phyloP scores from a whole-genome alignment of 371 early-diverging fungal genomes.

The Rhizopus microsporus region DNA sequence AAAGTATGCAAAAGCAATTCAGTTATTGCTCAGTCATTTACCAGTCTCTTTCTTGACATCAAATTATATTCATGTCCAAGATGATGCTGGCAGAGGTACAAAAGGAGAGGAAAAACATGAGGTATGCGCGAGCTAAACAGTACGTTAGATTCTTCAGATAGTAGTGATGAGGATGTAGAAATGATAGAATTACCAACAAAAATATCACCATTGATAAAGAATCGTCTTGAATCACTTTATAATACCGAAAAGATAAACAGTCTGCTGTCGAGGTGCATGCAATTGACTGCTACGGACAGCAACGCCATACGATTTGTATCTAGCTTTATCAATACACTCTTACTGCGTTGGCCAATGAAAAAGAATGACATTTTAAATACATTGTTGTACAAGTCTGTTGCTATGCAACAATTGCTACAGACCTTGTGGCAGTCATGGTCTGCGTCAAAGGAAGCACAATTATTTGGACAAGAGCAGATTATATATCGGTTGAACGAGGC shows the following conservation, averaged over 20 bases:
- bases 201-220: conserved; percentile 38
- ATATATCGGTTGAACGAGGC: conserved; percentile 6
- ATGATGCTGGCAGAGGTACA: background rate
- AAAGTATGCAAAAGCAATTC: conserved; percentile 28
- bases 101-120: background rate
- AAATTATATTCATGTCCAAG: conserved; percentile 1
- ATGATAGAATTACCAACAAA: conserved; percentile 19
- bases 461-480: conserved; percentile 21
- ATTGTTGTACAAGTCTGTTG: conserved; percentile 46
- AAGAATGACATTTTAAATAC: conserved; percentile 57
- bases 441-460: conserved; percentile 6
- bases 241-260: conserved; percentile 45
- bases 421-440: conserved; percentile 41
- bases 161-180: conserved; percentile 41
- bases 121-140: background rate
- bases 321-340: conserved; percentile 55
- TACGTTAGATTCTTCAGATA: conserved; percentile 7
- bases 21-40: conserved; percentile 21
- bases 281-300: conserved; percentile 3
- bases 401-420: conserved; percentile 18
- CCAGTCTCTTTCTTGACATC: conserved; percentile 31
- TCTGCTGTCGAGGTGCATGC: conserved; percentile 45
- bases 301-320: conserved; percentile 36
- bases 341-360: conserved; percentile 60
- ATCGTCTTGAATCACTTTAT: conserved; percentile 51